Evolutionary conservation across 2,329 filamentous ascomycete genomes (phyloP).

Genomic region (Fusarium oligoseptatum): DNA sequence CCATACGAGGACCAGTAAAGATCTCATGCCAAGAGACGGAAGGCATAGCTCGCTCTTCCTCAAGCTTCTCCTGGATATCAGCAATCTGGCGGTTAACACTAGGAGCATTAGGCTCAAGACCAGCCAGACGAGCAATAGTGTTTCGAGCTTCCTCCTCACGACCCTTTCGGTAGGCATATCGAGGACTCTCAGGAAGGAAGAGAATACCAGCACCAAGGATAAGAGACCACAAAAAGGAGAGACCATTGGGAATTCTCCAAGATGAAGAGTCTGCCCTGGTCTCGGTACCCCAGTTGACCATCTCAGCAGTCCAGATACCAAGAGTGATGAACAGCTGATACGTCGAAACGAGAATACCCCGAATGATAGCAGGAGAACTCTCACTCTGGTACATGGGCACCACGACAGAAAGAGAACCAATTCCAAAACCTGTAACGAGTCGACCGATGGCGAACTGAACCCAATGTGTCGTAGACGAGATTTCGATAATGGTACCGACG

Average conservation of each 20-base stretch:
- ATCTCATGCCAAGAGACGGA: conserved; percentile 64
- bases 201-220: conserved; percentile 64
- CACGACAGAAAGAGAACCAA: conserved; percentile 73
- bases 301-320: conserved; percentile 71
- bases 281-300: conserved; percentile 73
- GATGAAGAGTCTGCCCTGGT: conserved; percentile 59
- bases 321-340: conserved; percentile 80
- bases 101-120: conserved; percentile 54
- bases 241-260: conserved; percentile 73
- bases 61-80: conserved; percentile 65
- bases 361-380: conserved; percentile 73
- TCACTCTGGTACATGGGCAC: conserved; percentile 79
- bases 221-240: conserved; percentile 69
- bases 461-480: conserved; percentile 69
- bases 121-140: conserved; percentile 62
- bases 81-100: conserved; percentile 62
- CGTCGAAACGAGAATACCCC: conserved; percentile 72
- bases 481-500: conserved; percentile 74
- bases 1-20: conserved; percentile 76
- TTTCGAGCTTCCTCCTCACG: conserved; percentile 61
- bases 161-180: conserved; percentile 63
- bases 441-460: conserved; percentile 75
- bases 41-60: conserved; percentile 59
- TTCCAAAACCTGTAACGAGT: conserved; percentile 74
- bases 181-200: conserved; percentile 67